Conservation (phyloP, 441 rosid genomes). For the Capsella rubella region DNA sequence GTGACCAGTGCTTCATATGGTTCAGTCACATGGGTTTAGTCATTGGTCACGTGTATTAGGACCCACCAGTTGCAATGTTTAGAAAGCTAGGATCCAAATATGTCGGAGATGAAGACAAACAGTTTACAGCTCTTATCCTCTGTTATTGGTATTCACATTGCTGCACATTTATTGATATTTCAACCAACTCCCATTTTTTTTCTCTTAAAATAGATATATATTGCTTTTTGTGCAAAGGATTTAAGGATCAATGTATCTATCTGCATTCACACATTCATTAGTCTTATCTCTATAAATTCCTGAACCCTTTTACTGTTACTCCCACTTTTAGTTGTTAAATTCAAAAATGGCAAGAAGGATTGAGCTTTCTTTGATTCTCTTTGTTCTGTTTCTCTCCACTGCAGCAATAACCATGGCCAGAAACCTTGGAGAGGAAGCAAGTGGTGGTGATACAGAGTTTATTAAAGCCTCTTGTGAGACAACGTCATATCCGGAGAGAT, state of each 20-base stretch:
- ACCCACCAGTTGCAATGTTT: slow-evolving; percentile 42
- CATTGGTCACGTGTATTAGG: slow-evolving; percentile 41
- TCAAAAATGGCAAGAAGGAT: slow-evolving; percentile 37
- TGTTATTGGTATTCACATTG: slow-evolving; percentile 36
- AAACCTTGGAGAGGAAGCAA: slow-evolving; percentile 43
- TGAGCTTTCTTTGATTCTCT: slow-evolving; percentile 32
- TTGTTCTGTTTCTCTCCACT: slow-evolving; percentile 33
- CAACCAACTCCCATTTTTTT: slow-evolving; percentile 38
- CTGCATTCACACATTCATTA: slow-evolving; percentile 32
- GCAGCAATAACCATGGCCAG: slow-evolving; percentile 36
- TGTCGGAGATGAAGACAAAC: slow-evolving; percentile 35
- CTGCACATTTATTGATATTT: slow-evolving; percentile 40
- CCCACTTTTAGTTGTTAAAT: slow-evolving; percentile 1
- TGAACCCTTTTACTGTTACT: slow-evolving; percentile 29
- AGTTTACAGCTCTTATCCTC: slow-evolving; percentile 45
- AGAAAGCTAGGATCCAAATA: slow-evolving; percentile 38
- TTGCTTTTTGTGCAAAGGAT: slow-evolving; percentile 5
- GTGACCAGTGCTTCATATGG: slow-evolving; percentile 42
- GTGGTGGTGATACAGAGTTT: slow-evolving; percentile 51
- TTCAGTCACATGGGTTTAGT: slow-evolving; percentile 43
- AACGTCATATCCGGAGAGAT: slow-evolving; percentile 69
- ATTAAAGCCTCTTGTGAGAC: slow-evolving; percentile 63
- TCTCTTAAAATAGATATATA: background rate
- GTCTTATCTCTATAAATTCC: slow-evolving; percentile 32
- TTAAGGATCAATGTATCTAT: slow-evolving; percentile 35